Base-by-base conservation (phyloP, 805 yeast genomes). In the Jamesozyma gamospora region DNA sequence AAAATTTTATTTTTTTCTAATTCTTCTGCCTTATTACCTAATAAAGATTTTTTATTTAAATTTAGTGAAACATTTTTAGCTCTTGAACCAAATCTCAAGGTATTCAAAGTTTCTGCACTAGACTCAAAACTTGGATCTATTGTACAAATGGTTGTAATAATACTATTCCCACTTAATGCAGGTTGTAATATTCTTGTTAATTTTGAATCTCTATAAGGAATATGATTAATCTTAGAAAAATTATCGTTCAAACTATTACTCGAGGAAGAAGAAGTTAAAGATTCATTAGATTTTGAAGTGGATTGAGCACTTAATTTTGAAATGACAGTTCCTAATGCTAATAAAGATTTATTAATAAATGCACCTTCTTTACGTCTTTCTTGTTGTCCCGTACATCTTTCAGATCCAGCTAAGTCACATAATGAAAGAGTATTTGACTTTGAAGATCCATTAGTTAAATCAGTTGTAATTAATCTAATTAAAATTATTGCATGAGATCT, bases 341-440 rank as follows among this genome's bases (percentile, higher is more conserved):
- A 67, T 32, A 90, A 69, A 0, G 96, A 88, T 57, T 87, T 87
- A 65, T 90, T 90, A 56, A 90, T 90, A 55, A 70, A 92, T 0
- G 96, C 75, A 17, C 97, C 98, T 64, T 90, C 98, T 59, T 87
- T 85, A 40, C 96, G 67, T 51, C 97, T 71, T 54, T 85, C 96
- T 1, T 67, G 61, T 41, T 65, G 66, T 1, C 58, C 56, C 0
- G 83, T 69, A 0, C 94, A 95, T 38, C 82, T 72, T 62, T 90
- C 98, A n/a, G 95, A 82, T 24, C 98, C 98, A 0, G 98, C 98
- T 53, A 90, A 71, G 63, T 90, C 98, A 65, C 97, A 90, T 41
- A 90, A 68, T 27, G 90, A 84, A 26, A 90, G 72, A 0, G 86
- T 77, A 28, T 87, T 72, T 29, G 66, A 60, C 13, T 61, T 63